Base-by-base conservation (phyloP, 2,329 filamentous ascomycete species). In the Zasmidium angulare region DNA sequence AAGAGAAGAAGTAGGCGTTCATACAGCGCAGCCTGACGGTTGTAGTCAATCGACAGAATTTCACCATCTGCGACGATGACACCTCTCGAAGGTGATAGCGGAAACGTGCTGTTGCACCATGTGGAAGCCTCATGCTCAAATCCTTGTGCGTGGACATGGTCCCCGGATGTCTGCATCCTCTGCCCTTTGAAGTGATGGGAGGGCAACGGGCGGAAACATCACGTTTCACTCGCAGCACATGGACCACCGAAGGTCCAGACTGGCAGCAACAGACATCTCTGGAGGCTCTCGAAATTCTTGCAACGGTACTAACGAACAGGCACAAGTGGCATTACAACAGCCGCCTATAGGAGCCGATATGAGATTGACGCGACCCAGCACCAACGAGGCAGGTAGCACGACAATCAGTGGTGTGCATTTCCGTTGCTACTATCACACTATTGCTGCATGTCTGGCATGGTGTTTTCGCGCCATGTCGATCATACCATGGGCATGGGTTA, bases 1-100 rank as follows among this genome's bases (percentile, higher is more conserved):
- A 7, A 54, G 48, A 51, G 26, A 23, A 55, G 53, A 55, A 58
- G 48, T 40, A 50, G 22, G 29, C 9, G 14, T 26, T 11, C 3
- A 22, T 6, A 29, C 26, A n/a, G n/a, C n/a, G n/a, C n/a, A n/a
- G n/a, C n/a, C n/a, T n/a, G n/a, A n/a, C n/a, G n/a, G n/a, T n/a
- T n/a, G n/a, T n/a, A n/a, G n/a, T 12, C 46, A 10, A 52, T 22
- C 46, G 11, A 49, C 20, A 49, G 11, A 3, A 10, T 49, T 46
- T 46, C 7, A 17, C 6, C 20, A 49, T 49, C 20, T 20, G 26
- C 21, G 26, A 24, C 11, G 17, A 50, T 50, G 48, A 9, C 23
- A 14, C 14, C 20, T 50, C 23, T 24, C 36, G n/a, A 7, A 36
- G 12, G 14, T 19, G 14, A 19, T 19, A 17, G 43, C 40, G 43